Base-by-base conservation (phyloP, 805 yeast species). In the Isabelozyma rhagii region DNA sequence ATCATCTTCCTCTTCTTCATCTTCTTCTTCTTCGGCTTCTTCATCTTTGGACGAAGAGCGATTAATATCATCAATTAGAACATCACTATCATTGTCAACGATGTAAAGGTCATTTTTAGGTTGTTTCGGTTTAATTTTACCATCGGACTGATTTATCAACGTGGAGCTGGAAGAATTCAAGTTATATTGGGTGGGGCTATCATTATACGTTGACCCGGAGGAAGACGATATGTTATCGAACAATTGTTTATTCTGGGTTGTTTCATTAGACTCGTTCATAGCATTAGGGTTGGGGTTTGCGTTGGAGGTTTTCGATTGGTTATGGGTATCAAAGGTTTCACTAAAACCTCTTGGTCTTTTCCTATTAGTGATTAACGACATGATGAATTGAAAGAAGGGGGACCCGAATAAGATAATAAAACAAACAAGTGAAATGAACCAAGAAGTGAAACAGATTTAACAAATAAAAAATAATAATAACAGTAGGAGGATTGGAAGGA, bases 311-410 rank as follows among this genome's bases (percentile, higher is more conserved):
- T 41, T 41, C 11, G 44, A 18, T 21, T 41, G 28, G 11, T 50
- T 38, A 9, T 50, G 44, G 29, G 54, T 48, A 25, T 63, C 71
- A 49, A 71, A 69, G n/a, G 69, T 60, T 46, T 69, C 77, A 51
- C 77, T 69, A 51, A 74, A 71, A 25, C 77, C 77, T 55, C 79
- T 65, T 18, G 79, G 79, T 52, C 79, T 60, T 51, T 74, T 74
- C 56, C 79, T 59, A 52, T 74, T 74, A 29, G 73, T 61, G 21
- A 72, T 69, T 49, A 72, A 51, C 9, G 74, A 67, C 75, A 69
- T 69, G 18, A 43, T 15, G 17, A 34, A 27, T 39, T 39, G 14
- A 14, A 14, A 14, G 41, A 39, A 39, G 41, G 10, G 15, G 14
- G 10, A 39, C 9, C 41, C 17, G 21, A 39, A 39, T 39, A 2